A percentile compares a stretch with the other conserved stretches of the same genome.
Evolutionary conservation across 176 grass and related monocot genomes (phyloP).

Genomic region (Calamus simplicifolius): DNA sequence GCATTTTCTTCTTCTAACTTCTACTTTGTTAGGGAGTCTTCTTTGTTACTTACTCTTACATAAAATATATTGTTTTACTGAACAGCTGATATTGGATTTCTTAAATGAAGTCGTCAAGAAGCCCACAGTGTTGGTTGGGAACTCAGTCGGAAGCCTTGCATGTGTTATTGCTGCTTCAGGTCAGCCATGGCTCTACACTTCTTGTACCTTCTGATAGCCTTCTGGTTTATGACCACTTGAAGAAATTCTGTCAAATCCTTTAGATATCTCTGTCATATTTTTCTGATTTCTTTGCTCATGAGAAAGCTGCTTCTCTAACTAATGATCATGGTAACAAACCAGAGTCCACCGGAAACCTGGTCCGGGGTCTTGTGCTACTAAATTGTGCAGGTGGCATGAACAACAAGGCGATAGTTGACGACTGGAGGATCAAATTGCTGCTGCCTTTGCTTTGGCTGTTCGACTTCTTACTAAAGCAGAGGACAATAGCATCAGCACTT

Average conservation of each 20-base stretch:
- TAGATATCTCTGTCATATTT: no score
- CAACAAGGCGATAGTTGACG: conserved; percentile 95
- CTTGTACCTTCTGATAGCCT: no score
- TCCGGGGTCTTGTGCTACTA: conserved; percentile 71
- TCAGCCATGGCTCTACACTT: conserved; percentile 6
- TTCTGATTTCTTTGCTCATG: background rate
- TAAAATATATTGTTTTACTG: background rate
- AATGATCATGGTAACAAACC: background rate
- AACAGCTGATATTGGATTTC: conserved; percentile 92
- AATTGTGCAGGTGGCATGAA: conserved; percentile 94
- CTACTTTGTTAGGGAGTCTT: background rate
- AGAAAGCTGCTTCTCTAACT: background rate
- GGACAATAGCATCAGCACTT: conserved; percentile 53
- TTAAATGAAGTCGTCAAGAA: conserved; percentile 76
- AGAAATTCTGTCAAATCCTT: no score
- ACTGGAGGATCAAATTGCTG: conserved; percentile 89
- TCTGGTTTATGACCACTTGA: no score
- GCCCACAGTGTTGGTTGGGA: conserved; percentile 74
- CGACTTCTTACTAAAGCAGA: conserved; percentile 76
- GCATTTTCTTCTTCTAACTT: background rate
- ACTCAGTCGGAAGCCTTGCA: conserved; percentile 89
- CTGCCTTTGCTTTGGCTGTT: conserved; percentile 76
- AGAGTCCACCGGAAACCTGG: conserved; percentile 49
- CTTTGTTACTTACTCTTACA: background rate
- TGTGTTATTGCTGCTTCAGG: conserved; percentile 92